phyloP scores from a whole-genome alignment of 2,329 filamentous ascomycete species.

The Trichocomaceae sp. region DNA sequence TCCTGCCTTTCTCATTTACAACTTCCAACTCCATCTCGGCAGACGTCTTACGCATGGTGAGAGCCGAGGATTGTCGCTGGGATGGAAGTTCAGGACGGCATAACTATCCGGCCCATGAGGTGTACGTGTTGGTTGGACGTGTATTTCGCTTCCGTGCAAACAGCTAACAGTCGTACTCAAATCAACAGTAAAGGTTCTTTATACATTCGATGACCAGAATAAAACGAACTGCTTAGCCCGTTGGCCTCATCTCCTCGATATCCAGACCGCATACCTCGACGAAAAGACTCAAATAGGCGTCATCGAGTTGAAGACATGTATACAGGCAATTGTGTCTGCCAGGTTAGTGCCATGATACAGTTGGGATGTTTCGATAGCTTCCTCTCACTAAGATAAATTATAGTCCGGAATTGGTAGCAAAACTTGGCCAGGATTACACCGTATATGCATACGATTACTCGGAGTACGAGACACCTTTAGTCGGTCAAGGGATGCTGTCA shows the following conservation, averaged over 20 bases:
- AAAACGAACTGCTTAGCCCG: conserved; percentile 86
- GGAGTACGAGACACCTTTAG: conserved; percentile 84
- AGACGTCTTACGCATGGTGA: conserved; percentile 12
- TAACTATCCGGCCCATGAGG: conserved; percentile 60
- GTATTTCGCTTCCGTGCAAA: conserved; percentile 4
- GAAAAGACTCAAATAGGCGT: conserved; percentile 76
- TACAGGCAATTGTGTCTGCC: conserved; percentile 68
- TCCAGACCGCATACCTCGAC: conserved; percentile 75
- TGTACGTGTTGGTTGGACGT: conserved; percentile 44
- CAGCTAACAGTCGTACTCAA: conserved; percentile 13
- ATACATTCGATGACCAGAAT: conserved; percentile 86
- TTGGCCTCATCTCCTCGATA: conserved; percentile 68
- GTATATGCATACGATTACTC: conserved; percentile 96
- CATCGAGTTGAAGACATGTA: conserved; percentile 77
- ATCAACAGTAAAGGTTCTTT: conserved; percentile 79
- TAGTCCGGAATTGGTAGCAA: conserved; percentile 77
- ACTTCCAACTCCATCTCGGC: neutral
- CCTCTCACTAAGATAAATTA: conserved; percentile 4
- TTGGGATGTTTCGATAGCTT: neutral
- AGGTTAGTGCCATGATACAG: conserved; percentile 38
- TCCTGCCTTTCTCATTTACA: neutral
- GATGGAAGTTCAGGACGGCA: conserved; percentile 45
- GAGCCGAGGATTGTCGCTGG: conserved; percentile 18
- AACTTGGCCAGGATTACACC: conserved; percentile 77
- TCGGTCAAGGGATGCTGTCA: conserved; percentile 93